Conservation (phyloP, 2,329 filamentous ascomycete genomes). For the Neofusicoccum ribis region DNA sequence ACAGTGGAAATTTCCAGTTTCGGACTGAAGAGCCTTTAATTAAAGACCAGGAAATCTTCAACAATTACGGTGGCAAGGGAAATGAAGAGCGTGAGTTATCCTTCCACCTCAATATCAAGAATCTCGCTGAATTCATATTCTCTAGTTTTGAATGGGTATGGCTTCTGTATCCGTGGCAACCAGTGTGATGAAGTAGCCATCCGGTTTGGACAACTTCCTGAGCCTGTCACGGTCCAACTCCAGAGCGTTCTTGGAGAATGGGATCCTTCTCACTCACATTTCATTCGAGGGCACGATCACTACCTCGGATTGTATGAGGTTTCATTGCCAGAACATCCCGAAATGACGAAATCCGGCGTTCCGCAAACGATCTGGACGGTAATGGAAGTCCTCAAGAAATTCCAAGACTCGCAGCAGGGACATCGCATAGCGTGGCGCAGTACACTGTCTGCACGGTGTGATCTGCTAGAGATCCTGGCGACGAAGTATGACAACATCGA, state of each 20-base stretch:
- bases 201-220: conserved; percentile 42
- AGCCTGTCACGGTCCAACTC: conserved; percentile 28
- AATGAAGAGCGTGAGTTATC: conserved; percentile 47
- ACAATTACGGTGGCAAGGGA: conserved; percentile 56
- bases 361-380: conserved; percentile 36
- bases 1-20: conserved; percentile 41
- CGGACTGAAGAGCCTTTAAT: conserved; percentile 35
- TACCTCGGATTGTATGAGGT: conserved; percentile 35
- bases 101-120: neutral
- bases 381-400: conserved; percentile 29
- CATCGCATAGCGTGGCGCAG: conserved; percentile 20
- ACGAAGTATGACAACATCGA: conserved; percentile 29
- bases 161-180: conserved; percentile 51
- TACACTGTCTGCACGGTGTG: conserved; percentile 19
- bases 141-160: conserved; percentile 52
- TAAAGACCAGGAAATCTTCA: conserved; percentile 48
- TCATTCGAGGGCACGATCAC: conserved; percentile 35
- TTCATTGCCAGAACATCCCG: conserved; percentile 22
- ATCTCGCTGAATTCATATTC: neutral
- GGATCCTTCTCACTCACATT: conserved; percentile 25
- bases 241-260: conserved; percentile 23
- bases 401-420: neutral
- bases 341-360: conserved; percentile 35
- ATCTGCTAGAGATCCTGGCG: conserved; percentile 28
- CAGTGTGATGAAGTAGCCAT: conserved; percentile 49